These are phyloP conservation scores for Trichoderma aggressivum DNA, from an alignment of 2,329 filamentous ascomycete species.

Conservation along the genomic window DNA sequence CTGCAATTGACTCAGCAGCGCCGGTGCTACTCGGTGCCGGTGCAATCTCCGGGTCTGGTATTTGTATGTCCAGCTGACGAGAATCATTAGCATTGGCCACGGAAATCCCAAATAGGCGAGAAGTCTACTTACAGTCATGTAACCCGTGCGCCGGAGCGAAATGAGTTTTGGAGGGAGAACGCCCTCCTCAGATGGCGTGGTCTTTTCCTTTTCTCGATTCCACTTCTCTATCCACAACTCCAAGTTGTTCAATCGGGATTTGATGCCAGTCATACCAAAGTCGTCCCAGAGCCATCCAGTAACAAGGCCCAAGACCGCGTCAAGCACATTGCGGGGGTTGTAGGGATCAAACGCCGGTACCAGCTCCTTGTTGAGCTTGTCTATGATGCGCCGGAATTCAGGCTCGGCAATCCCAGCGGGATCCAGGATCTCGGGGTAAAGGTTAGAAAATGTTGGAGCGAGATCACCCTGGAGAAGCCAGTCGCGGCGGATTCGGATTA, in stretches of 20 bases:
- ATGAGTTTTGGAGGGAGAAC: slow-evolving; percentile 66
- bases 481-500: slow-evolving; percentile 87
- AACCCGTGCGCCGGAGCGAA: slow-evolving; percentile 76
- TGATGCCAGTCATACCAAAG: slow-evolving; percentile 71
- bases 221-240: slow-evolving; percentile 83
- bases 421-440: slow-evolving; percentile 94
- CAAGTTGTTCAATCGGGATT: slow-evolving; percentile 64
- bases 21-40: slow-evolving; percentile 45
- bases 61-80: slow-evolving; percentile 70
- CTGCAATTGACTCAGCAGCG: slow-evolving; percentile 37
- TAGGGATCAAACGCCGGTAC: slow-evolving; percentile 78
- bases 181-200: slow-evolving; percentile 48
- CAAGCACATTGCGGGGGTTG: slow-evolving; percentile 71
- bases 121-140: slow-evolving; percentile 65
- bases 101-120: background rate
- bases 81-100: background rate
- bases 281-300: slow-evolving; percentile 98
- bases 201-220: slow-evolving; percentile 70
- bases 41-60: slow-evolving; percentile 71
- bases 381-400: slow-evolving; percentile 79
- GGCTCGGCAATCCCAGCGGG: slow-evolving; percentile 76
- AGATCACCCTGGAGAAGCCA: slow-evolving; percentile 89
- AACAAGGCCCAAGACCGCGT: slow-evolving; percentile 72
- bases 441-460: slow-evolving; percentile 87
- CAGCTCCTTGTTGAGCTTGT: slow-evolving; percentile 76